A percentile compares a stretch with the other conserved stretches of the same genome.
Conservation (phyloP, 169 alveolate genomes). For the Besnoitia besnoiti region DNA sequence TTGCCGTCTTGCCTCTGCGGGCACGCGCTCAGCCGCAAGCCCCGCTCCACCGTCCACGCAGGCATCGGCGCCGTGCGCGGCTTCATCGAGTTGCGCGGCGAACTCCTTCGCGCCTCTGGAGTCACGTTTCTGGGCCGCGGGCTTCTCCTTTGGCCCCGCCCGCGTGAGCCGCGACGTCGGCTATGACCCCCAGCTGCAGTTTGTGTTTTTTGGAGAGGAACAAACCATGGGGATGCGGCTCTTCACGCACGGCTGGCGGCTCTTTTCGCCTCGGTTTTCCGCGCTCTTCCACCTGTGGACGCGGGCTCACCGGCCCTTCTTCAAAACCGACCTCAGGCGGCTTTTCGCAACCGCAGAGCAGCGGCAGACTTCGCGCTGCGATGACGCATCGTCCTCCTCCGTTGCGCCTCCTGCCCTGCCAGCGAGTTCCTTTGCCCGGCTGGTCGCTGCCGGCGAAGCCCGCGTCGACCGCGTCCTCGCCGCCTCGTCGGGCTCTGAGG, state of each 20-base stretch:
- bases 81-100: neutral
- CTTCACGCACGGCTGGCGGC: conserved; percentile 39
- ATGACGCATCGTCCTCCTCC: too few relatives aligned
- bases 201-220: conserved; percentile 52
- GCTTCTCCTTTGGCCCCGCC: conserved; percentile 38
- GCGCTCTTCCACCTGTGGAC: conserved; percentile 51
- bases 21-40: too few relatives aligned
- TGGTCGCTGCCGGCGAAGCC: neutral
- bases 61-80: too few relatives aligned
- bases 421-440: too few relatives aligned
- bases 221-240: conserved; percentile 51
- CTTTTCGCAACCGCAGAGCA: neutral
- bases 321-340: neutral
- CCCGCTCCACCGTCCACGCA: too few relatives aligned
- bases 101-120: neutral
- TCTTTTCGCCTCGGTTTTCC: conserved; percentile 30
- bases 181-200: conserved; percentile 34
- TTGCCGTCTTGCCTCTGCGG: too few relatives aligned
- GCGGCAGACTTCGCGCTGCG: too few relatives aligned
- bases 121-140: conserved; percentile 54
- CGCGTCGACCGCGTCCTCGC: neutral
- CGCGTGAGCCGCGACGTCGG: neutral
- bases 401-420: too few relatives aligned
- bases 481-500: neutral
- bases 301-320: conserved; percentile 27